Conservation (phyloP, 2,329 filamentous ascomycete species). For the Pseudogymnoascus sp. region DNA sequence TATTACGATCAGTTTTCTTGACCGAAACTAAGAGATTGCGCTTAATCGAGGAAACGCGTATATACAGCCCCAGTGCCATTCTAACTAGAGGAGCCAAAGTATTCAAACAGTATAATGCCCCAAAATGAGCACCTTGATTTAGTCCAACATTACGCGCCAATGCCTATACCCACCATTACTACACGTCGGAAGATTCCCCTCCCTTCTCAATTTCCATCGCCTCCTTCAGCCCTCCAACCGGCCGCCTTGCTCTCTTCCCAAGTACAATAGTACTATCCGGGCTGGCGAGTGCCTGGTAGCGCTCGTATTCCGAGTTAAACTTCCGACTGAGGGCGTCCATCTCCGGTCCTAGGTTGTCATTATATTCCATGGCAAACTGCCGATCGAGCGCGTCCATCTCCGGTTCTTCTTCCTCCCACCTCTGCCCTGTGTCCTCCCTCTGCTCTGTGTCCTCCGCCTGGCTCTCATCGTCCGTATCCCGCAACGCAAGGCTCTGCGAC, state of each 20-base stretch:
- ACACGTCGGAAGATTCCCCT: background rate
- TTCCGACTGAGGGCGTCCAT: conserved; percentile 13
- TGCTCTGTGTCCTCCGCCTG: conserved; percentile 13
- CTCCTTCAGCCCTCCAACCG: background rate
- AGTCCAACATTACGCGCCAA: background rate
- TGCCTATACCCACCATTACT: background rate
- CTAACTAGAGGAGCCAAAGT: background rate
- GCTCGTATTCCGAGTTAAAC: conserved; percentile 24
- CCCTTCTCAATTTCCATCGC: conserved; percentile 5
- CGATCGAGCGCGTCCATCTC: conserved; percentile 12
- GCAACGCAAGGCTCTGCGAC: background rate
- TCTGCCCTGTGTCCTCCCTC: conserved; percentile 15
- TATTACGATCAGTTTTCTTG: background rate
- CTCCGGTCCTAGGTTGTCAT: conserved; percentile 5
- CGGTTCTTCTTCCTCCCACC: conserved; percentile 18
- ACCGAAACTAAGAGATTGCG: background rate
- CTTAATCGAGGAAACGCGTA: background rate
- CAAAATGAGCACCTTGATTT: background rate
- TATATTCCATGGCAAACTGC: conserved; percentile 13
- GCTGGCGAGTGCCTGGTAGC: conserved; percentile 23
- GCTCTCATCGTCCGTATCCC: conserved; percentile 13
- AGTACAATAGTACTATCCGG: conserved; percentile 19
- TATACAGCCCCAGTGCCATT: background rate
- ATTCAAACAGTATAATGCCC: background rate
- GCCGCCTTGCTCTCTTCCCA: conserved; percentile 24